Evolutionary conservation across 2,329 filamentous ascomycete species (phyloP), one percentile per base, ranked within the genome.

Genomic region (Basipetospora chlamydospora): DNA sequence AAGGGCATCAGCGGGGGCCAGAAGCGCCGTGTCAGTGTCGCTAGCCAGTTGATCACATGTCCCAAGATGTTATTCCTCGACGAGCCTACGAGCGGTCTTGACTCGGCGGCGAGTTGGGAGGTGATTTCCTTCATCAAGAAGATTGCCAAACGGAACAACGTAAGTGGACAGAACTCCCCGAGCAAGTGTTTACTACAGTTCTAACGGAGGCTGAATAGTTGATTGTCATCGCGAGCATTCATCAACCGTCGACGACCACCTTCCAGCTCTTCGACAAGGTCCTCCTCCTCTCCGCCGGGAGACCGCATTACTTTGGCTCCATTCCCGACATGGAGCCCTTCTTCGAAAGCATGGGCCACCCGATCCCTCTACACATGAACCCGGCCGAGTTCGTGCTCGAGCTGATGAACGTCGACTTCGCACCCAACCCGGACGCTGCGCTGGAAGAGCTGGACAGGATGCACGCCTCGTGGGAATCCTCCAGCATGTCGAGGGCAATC

Each of bases 1-100:
- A 90, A 87, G 55, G 85, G 85, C 11, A 75, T 93, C 40, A 84
- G 78, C 43, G 85, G 85, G 33, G 85, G 84, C 1, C 84, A 93
- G 60, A 92, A 90, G 62, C 69, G 82, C 26, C 68, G 85, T 35
- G 67, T 88, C 6, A 81, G 80, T 45, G 77, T 92, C 5, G 84
- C 83, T 1, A 81, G 79, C 42, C 81, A 85, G 49, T 66, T 93
- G 25, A 81, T 92, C 48, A 88, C 83, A 2, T 76, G 70, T 39
- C 84, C 85, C 0, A 82, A 79, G 54, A 75, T 92, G 6, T 55
- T 93, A 17, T 90, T 93, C 49, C 59, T 92, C 22, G 82, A 90
- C 49, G 83, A 90, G 55, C 83, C 83, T 1, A 93, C 84, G 0
- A 85, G 79, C 44, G 85, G 85, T 7, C 62, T 92, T 8, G 85